Conservation (phyloP, 2,329 filamentous ascomycete genomes). For the Fonsecaea monophora region DNA sequence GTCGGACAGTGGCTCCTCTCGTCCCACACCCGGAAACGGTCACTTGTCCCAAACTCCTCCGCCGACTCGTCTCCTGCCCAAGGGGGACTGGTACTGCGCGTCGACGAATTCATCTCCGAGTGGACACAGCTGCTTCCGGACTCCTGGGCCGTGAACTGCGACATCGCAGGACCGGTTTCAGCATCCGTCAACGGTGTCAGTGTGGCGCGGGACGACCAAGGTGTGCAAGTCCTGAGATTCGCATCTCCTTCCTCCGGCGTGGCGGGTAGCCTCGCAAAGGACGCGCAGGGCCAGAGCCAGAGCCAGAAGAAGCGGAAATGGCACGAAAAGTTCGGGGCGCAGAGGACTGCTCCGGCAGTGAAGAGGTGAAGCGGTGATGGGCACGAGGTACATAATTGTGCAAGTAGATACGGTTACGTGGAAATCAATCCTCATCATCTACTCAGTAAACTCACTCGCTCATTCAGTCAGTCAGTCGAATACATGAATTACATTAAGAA, state of each 20-base stretch:
- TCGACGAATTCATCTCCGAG: constrained; percentile 23
- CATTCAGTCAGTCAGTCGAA: too few species aligned
- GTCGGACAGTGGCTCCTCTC: constrained; percentile 27
- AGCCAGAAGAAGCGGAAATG: constrained; percentile 39
- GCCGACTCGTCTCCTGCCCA: neutral
- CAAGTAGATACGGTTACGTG: too few species aligned
- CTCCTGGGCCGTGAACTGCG: constrained; percentile 33
- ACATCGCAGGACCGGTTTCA: constrained; percentile 20
- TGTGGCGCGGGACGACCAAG: constrained; percentile 8
- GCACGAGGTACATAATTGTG: too few species aligned
- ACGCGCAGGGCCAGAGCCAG: neutral
- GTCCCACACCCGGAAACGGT: neutral
- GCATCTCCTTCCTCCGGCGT: neutral
- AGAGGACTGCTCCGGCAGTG: constrained; percentile 26
- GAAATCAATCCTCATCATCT: too few species aligned
- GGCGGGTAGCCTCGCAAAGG: neutral
- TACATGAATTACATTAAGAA: too few species aligned
- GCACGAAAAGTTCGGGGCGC: constrained; percentile 42
- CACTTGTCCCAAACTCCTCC: neutral
- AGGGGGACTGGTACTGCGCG: neutral
- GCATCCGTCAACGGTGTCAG: constrained; percentile 7
- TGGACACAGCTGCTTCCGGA: constrained; percentile 34
- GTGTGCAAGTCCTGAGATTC: constrained; percentile 21
- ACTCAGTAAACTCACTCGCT: too few species aligned
- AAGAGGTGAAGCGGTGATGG: neutral